phyloP scores from a whole-genome alignment of 768 basidiomycete species.

The Fistulinella prunicolor region DNA sequence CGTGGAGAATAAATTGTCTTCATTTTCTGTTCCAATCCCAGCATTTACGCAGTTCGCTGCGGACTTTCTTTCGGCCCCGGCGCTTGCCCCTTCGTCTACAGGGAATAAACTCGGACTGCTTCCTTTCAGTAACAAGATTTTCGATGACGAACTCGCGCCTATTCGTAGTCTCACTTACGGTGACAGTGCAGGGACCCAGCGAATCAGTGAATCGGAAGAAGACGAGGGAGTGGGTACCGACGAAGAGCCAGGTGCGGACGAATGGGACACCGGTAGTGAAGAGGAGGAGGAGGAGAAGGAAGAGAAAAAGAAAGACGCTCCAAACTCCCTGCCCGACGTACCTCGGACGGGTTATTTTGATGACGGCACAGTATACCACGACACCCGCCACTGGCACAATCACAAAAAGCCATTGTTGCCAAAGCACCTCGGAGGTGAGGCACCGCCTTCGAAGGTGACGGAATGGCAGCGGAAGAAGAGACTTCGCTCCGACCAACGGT shows the following conservation, averaged over 20 bases:
- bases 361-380: slow-evolving; percentile 44
- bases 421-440: slow-evolving; percentile 49
- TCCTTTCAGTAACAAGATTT: slow-evolving; percentile 41
- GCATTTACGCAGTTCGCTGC: slow-evolving; percentile 18
- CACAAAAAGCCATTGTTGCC: slow-evolving; percentile 47
- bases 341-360: slow-evolving; percentile 29
- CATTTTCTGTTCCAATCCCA: slow-evolving; percentile 15
- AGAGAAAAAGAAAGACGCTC: background rate
- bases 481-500: slow-evolving; percentile 49
- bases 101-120: slow-evolving; percentile 25
- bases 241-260: slow-evolving; percentile 17
- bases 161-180: slow-evolving; percentile 24
- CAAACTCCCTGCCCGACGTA: background rate
- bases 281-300: slow-evolving; percentile 7
- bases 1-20: slow-evolving; percentile 23
- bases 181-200: slow-evolving; percentile 4
- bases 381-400: slow-evolving; percentile 62
- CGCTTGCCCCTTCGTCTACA: background rate
- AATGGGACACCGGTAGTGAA: slow-evolving; percentile 20
- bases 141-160: slow-evolving; percentile 39
- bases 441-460: slow-evolving; percentile 26
- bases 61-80: slow-evolving; percentile 18
- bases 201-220: background rate
- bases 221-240: slow-evolving; percentile 19
- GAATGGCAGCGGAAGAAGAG: slow-evolving; percentile 36